phyloP scores from a whole-genome alignment of 2,329 filamentous ascomycete species.

The Penicillium sp. region DNA sequence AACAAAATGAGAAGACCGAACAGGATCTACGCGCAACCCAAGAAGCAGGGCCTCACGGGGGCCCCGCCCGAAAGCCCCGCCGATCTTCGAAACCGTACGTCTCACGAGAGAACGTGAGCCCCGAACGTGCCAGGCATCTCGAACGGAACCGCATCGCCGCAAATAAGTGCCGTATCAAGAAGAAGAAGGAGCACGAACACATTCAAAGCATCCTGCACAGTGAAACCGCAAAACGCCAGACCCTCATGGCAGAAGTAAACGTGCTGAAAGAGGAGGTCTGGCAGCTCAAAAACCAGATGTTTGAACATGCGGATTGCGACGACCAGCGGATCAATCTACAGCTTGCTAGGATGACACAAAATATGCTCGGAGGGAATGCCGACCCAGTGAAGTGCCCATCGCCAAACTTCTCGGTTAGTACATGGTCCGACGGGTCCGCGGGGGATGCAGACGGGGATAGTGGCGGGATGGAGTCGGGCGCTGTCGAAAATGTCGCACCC shows the following conservation, averaged over 20 bases:
- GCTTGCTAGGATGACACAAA: constrained; percentile 17
- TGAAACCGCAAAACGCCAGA: constrained; percentile 20
- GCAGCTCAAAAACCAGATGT: constrained; percentile 21
- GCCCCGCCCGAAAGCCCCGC: not conserved
- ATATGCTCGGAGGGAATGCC: not conserved
- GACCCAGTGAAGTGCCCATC: constrained; percentile 5
- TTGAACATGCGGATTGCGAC: constrained; percentile 20
- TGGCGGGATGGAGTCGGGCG: not conserved
- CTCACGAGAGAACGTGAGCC: constrained; percentile 1
- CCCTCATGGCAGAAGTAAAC: constrained; percentile 15
- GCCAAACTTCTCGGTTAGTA: constrained; percentile 9
- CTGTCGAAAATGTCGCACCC: not conserved
- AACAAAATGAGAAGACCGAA: not conserved
- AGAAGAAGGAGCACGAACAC: constrained; percentile 20
- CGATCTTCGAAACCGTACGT: not conserved
- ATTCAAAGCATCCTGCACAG: constrained; percentile 14
- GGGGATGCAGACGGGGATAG: not conserved
- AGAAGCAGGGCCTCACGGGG: not conserved
- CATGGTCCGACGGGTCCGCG: constrained; percentile 16
- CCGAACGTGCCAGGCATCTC: constrained; percentile 18
- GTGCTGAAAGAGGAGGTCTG: constrained; percentile 20
- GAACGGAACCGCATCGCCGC: constrained; percentile 25
- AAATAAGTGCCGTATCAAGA: constrained; percentile 23
- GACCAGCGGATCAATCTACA: constrained; percentile 20
- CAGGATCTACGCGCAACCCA: not conserved